Evolutionary conservation across 805 yeast species (phyloP).

Genomic region (Scheffersomyces lignosus): DNA sequence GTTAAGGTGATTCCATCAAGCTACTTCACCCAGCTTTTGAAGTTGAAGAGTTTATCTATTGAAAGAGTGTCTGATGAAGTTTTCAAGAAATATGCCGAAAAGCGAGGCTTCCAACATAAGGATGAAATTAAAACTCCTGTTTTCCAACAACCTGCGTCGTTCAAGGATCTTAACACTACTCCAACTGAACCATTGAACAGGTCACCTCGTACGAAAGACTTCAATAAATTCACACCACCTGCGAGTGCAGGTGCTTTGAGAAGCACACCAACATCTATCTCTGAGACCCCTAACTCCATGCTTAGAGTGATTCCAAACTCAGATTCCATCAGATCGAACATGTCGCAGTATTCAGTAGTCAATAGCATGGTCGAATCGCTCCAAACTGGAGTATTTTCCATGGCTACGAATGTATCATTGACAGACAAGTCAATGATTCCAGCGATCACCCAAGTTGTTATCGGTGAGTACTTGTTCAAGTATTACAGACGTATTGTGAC

Average conservation of each 20-base stretch:
- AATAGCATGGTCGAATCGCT: constrained; percentile 33
- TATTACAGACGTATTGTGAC: constrained; percentile 80
- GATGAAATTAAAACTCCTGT: constrained; percentile 20
- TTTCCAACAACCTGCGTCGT: constrained; percentile 17
- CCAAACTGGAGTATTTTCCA: constrained; percentile 36
- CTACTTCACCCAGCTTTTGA: constrained; percentile 55
- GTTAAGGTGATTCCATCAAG: constrained; percentile 65
- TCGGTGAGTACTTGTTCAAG: constrained; percentile 88
- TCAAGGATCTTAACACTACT: constrained; percentile 9
- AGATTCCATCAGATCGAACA: constrained; percentile 27
- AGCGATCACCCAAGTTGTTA: constrained; percentile 86
- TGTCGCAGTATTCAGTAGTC: constrained; percentile 28
- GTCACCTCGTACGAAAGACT: neutral
- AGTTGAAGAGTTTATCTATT: constrained; percentile 40
- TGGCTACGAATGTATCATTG: constrained; percentile 63
- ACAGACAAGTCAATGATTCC: constrained; percentile 75
- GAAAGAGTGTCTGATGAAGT: constrained; percentile 48
- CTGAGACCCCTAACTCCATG: constrained; percentile 1
- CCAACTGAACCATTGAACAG: constrained; percentile 15
- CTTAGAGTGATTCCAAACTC: constrained; percentile 12
- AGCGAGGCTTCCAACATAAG: constrained; percentile 46
- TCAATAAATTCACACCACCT: constrained; percentile 27
- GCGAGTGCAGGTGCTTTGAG: constrained; percentile 11
- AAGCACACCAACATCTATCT: constrained; percentile 10
- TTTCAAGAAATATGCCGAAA: constrained; percentile 45